Conservation (phyloP, 1,139 yeast genomes). For the Nakaseomyces sp. region DNA sequence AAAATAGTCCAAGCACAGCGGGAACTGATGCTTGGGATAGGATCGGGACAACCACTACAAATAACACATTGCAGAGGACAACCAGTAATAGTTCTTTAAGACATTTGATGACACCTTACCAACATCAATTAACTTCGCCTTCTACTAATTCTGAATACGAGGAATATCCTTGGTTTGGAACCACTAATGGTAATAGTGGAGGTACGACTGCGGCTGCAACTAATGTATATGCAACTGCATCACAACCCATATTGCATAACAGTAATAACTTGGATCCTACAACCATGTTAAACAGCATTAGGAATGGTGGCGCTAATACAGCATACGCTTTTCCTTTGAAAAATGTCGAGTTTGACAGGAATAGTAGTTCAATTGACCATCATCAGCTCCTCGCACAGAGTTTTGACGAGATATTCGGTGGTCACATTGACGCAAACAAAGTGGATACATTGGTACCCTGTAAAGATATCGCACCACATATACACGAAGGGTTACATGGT, state of each 20-base stretch:
- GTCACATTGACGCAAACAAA: not conserved
- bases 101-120: conserved; percentile 25
- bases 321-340: conserved; percentile 1
- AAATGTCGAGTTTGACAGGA: conserved; percentile 1
- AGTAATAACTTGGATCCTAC: not conserved
- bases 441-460: conserved; percentile 2
- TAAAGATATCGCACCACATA: conserved; percentile 1
- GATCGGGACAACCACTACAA: conserved; percentile 8
- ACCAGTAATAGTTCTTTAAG: conserved; percentile 24
- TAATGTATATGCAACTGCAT: not conserved
- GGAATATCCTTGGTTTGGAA: conserved; percentile 28
- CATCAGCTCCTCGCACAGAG: not conserved
- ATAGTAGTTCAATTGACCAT: conserved; percentile 1
- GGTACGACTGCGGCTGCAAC: not conserved
- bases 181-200: not conserved
- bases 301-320: not conserved
- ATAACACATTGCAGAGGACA: conserved; percentile 15
- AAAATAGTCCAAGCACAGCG: conserved; percentile 23
- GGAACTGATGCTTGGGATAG: conserved; percentile 21
- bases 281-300: not conserved
- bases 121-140: conserved; percentile 13
- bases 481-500: not conserved
- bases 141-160: conserved; percentile 29
- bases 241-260: not conserved
- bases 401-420: not conserved